Evolutionary conservation across 441 rosid genomes (phyloP).

Genomic region (Melastoma candidum): DNA sequence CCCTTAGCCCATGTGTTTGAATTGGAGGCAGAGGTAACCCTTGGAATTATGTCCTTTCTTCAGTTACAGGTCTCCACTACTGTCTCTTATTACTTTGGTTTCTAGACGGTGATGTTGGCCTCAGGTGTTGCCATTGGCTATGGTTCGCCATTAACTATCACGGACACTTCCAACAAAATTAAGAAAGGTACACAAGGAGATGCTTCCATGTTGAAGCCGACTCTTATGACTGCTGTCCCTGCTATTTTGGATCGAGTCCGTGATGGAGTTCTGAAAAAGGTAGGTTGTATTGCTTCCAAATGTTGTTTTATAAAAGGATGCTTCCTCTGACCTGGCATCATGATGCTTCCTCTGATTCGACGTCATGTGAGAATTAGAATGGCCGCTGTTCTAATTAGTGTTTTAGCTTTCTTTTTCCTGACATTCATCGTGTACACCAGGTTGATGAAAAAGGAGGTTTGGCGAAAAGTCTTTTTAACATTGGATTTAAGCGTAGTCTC

Average conservation of each 20-base stretch:
- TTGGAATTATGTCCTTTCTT: slow-evolving; percentile 13
- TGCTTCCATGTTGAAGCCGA: slow-evolving; percentile 68
- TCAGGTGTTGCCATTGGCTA: slow-evolving; percentile 85
- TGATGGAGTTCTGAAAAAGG: slow-evolving; percentile 83
- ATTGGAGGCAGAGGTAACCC: slow-evolving; percentile 77
- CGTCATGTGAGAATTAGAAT: too few relatives aligned
- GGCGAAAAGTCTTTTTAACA: slow-evolving; percentile 52
- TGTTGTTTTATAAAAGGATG: neutral
- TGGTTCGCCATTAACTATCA: slow-evolving; percentile 74
- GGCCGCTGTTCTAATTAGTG: neutral
- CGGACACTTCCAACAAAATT: slow-evolving; percentile 74
- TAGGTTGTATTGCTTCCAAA: slow-evolving; percentile 10
- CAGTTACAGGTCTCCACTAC: slow-evolving; percentile 4
- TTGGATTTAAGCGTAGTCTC: slow-evolving; percentile 59
- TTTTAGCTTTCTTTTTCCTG: slow-evolving; percentile 2
- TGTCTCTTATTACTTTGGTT: slow-evolving; percentile 20
- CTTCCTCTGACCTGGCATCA: too few relatives aligned
- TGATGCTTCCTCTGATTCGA: too few relatives aligned
- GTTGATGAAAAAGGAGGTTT: slow-evolving; percentile 77
- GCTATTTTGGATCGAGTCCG: slow-evolving; percentile 81
- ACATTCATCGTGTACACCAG: slow-evolving; percentile 23
- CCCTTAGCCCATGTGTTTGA: slow-evolving; percentile 97
- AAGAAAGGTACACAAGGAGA: slow-evolving; percentile 94
- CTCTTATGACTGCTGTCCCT: slow-evolving; percentile 88
- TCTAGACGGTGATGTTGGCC: slow-evolving; percentile 52